Conservation (phyloP, 352 stramenopile species). For the Aphanomyces stellatus region DNA sequence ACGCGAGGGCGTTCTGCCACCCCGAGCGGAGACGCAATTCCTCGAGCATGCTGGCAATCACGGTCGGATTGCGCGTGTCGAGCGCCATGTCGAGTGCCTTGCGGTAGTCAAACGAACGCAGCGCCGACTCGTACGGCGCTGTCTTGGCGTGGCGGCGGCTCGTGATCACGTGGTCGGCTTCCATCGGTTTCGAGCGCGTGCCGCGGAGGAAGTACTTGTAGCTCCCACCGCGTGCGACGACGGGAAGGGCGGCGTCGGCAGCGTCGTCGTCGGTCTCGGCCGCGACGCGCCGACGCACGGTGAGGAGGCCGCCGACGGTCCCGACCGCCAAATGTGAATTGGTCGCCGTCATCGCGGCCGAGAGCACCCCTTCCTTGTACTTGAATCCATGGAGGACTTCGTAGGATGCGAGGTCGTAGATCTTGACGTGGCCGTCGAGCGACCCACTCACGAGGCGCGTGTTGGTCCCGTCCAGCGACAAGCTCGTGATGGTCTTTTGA, state of each 20-base stretch:
- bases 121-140: conserved; percentile 85
- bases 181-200: conserved; percentile 68
- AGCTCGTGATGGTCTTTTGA: conserved; percentile 91
- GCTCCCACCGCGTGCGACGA: conserved; percentile 48
- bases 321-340: conserved; percentile 79
- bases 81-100: conserved; percentile 93
- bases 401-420: conserved; percentile 89
- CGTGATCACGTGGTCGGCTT: conserved; percentile 69
- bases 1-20: conserved; percentile 82
- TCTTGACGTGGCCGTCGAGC: conserved; percentile 90
- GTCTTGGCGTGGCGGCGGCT: conserved; percentile 85
- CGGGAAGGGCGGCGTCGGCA: background rate
- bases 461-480: conserved; percentile 78
- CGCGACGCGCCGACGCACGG: conserved; percentile 62
- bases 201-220: conserved; percentile 88
- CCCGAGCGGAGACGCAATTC: conserved; percentile 90
- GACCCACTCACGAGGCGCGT: conserved; percentile 85
- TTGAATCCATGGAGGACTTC: conserved; percentile 86
- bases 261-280: conserved; percentile 45
- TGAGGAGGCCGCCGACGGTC: conserved; percentile 68
- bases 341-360: conserved; percentile 74
- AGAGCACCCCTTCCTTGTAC: conserved; percentile 71
- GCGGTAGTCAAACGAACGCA: conserved; percentile 95
- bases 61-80: conserved; percentile 80
- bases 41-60: conserved; percentile 92